Evolutionary conservation across 164 flowering plant species (phyloP).

Genomic region (Hamamelis virginiana): DNA sequence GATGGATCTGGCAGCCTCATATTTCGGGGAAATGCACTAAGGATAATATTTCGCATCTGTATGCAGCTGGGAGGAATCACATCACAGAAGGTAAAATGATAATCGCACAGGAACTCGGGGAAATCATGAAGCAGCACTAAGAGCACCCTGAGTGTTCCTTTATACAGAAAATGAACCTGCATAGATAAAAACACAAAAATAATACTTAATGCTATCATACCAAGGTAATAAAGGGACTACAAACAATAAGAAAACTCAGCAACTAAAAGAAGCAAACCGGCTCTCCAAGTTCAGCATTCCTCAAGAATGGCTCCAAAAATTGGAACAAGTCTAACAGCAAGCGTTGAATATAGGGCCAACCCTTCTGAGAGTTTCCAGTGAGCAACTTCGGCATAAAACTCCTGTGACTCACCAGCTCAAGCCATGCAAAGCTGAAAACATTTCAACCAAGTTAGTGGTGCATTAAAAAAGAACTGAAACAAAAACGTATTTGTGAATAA

Average conservation of each 20-base stretch:
- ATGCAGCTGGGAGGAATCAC: slow-evolving; percentile 97
- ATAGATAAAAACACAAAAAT: not conserved
- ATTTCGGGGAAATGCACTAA: slow-evolving; percentile 97
- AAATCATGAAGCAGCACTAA: slow-evolving; percentile 96
- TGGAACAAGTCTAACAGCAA: slow-evolving; percentile 83
- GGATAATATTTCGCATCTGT: slow-evolving; percentile 97
- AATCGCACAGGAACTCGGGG: slow-evolving; percentile 96
- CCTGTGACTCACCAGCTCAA: slow-evolving; percentile 91
- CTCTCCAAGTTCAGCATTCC: slow-evolving; percentile 82
- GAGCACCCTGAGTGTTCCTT: slow-evolving; percentile 89
- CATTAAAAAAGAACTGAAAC: not conserved
- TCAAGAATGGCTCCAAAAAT: slow-evolving; percentile 92
- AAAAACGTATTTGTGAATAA: too few relatives aligned
- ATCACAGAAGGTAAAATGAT: slow-evolving; percentile 98
- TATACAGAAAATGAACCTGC: slow-evolving; percentile 87
- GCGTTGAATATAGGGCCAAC: slow-evolving; percentile 87
- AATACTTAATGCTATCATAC: not conserved
- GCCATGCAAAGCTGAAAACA: slow-evolving; percentile 92
- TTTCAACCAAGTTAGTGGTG: slow-evolving; percentile 11
- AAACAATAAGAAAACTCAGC: not conserved
- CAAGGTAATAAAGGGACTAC: not conserved
- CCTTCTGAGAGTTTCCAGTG: slow-evolving; percentile 71
- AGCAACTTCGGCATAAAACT: slow-evolving; percentile 97
- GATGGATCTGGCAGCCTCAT: slow-evolving; percentile 99
- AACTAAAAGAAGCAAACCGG: slow-evolving; percentile 46